Conservation (phyloP, 2,329 filamentous ascomycete species). For the Fusarium cyanostomum region DNA sequence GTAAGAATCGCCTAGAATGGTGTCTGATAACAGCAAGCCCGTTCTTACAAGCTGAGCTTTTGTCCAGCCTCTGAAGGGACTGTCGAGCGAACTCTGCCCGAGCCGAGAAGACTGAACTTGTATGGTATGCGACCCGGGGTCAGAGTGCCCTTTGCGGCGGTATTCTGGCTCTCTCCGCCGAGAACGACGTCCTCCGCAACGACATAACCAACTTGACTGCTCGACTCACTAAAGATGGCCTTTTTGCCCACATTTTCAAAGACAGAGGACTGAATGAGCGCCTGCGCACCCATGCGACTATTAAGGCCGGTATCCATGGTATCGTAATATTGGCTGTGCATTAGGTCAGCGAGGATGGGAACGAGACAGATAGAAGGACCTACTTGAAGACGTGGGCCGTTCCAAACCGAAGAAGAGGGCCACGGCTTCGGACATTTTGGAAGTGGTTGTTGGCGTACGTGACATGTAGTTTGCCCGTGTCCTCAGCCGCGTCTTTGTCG, state of each 20-base stretch:
- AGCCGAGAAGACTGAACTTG: constrained; percentile 26
- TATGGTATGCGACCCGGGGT: constrained; percentile 19
- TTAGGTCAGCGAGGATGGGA: neutral
- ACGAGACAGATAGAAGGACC: accelerated
- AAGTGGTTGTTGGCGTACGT: constrained; percentile 71
- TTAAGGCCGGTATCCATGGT: constrained; percentile 41
- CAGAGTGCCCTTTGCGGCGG: constrained; percentile 15
- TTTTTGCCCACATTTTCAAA: constrained; percentile 40
- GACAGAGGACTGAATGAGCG: constrained; percentile 36
- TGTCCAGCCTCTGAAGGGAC: constrained; percentile 30
- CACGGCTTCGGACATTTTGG: constrained; percentile 67
- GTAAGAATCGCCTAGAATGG: too few species aligned
- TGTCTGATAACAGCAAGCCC: too few species aligned
- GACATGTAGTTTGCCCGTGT: constrained; percentile 65
- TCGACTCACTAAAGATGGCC: constrained; percentile 38
- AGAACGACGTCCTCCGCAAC: constrained; percentile 29
- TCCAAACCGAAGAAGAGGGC: constrained; percentile 68
- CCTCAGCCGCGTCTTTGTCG: constrained; percentile 65
- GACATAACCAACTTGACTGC: constrained; percentile 22
- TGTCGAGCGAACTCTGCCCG: constrained; percentile 19
- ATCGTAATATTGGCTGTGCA: constrained; percentile 33
- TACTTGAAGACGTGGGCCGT: constrained; percentile 61
- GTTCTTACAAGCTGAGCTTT: constrained; percentile 23
- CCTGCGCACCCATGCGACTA: constrained; percentile 37
- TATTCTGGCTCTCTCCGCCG: constrained; percentile 26